Evolutionary conservation across 2,329 filamentous ascomycete genomes (phyloP).

Genomic region (Tympanopsis confertula): DNA sequence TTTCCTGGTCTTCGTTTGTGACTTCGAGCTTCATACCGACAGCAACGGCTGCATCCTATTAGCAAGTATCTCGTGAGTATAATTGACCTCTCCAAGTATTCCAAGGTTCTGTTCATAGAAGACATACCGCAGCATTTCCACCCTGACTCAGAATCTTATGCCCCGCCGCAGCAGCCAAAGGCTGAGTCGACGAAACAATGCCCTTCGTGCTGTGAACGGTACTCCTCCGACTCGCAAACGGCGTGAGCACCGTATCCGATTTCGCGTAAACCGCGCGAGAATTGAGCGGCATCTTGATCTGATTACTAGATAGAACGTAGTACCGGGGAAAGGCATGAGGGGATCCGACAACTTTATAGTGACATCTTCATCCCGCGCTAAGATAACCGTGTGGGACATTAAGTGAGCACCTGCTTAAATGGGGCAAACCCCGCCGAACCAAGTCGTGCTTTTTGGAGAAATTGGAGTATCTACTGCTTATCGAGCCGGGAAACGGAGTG

Average conservation of each 20-base stretch:
- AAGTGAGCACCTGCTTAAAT: too few relatives aligned
- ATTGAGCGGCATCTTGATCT: slow-evolving; percentile 1
- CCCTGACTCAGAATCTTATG: slow-evolving; percentile 46
- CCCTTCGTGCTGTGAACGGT: slow-evolving; percentile 56
- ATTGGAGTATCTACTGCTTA: too few relatives aligned
- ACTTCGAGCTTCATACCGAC: slow-evolving; percentile 45
- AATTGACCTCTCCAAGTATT: too few relatives aligned
- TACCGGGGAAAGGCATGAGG: too few relatives aligned
- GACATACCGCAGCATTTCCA: slow-evolving; percentile 49
- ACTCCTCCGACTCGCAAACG: slow-evolving; percentile 40
- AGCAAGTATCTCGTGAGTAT: too few relatives aligned
- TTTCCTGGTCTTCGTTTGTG: background rate
- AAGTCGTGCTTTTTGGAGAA: too few relatives aligned
- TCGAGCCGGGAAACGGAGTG: too few relatives aligned
- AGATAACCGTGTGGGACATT: too few relatives aligned
- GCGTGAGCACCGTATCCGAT: background rate
- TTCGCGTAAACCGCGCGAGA: background rate
- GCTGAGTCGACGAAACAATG: slow-evolving; percentile 53
- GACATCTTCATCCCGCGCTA: too few relatives aligned
- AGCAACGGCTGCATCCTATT: slow-evolving; percentile 89
- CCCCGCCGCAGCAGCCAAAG: slow-evolving; percentile 48
- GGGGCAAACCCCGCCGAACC: too few relatives aligned
- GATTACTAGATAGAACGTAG: too few relatives aligned
- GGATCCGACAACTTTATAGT: too few relatives aligned
- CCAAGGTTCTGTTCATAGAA: background rate